Evolutionary conservation across 1,139 yeast species (phyloP), one percentile per base, ranked within the genome.

Genomic region (Diutina rugosa): DNA sequence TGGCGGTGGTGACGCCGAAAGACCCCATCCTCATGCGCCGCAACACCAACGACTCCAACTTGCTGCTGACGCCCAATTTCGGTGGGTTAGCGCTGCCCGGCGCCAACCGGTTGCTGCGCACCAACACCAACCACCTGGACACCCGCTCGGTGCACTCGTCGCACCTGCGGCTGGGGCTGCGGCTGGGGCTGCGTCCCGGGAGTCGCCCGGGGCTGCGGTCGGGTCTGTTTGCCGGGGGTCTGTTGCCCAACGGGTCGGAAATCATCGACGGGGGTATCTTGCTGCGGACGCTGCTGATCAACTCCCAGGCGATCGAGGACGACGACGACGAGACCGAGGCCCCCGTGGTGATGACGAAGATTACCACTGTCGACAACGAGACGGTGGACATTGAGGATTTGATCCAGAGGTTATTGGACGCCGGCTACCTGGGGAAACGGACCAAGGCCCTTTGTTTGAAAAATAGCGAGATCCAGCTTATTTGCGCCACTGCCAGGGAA

Each of bases 391-490:
- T 93, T 57, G 99, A 93, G 70, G 95, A 89, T 65, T 77, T 90
- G 56, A 93, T 93, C 59, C 97, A 90, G 71, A 75, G 95, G 63
- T 74, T 93, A 60, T 76, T 93, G 60, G 99, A 93, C 70, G 97
- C 97, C 0, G 99, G 99, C 6, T 93, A 93, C 69, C 81, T 91
- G 30, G 98, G 97, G 14, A 91, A 93, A 68, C 79, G 96, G 63
- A 89, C 97, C 8, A 89, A 91, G 66, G 84, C 83, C 58, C 89
- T 93, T 54, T 90, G 97, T 69, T 73, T 93, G 58, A 93, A 93
- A 65, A 89, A 86, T 68, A 77, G 85, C 12, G 99, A 93, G 67
- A 91, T 93, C 62, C 88, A 90, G 55, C 77, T 84, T 62, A 85
- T 93, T 55, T 93, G 99, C 70, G 80, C 89, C 30, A 82, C 83